Conservation (phyloP, 495 filamentous ascomycete genomes). For the Penicillium turbatum region DNA sequence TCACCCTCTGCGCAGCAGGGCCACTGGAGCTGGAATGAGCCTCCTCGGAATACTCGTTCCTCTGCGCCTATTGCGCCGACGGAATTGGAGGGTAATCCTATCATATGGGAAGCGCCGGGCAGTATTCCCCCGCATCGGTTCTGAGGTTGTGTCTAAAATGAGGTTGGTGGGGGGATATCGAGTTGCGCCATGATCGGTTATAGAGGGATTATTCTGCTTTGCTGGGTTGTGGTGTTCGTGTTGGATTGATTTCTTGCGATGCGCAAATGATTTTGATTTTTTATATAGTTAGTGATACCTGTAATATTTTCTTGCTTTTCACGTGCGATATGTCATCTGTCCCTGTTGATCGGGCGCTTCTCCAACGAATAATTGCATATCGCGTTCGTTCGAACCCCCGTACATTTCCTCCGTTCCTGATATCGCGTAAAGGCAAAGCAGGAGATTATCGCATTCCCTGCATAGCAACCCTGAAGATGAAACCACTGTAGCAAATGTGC, state of each 20-base stretch:
- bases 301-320: not conserved
- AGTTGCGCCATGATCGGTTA: not conserved
- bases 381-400: too few species aligned
- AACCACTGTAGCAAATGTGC: too few species aligned
- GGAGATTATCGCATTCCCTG: too few species aligned
- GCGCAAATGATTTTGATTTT: not conserved
- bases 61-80: conserved; percentile 12
- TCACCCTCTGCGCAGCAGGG: conserved; percentile 5
- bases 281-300: not conserved
- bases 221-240: not conserved
- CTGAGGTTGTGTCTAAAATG: not conserved
- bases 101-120: conserved; percentile 1
- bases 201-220: not conserved
- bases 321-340: too few species aligned
- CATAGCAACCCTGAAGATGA: too few species aligned
- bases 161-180: not conserved
- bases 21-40: conserved; percentile 29
- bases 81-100: conserved; percentile 26
- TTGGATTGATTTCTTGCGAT: not conserved
- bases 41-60: not conserved
- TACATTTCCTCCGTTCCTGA: too few species aligned
- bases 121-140: not conserved
- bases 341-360: too few species aligned
- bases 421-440: too few species aligned
- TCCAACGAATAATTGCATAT: too few species aligned